Evolutionary conservation across 2,329 filamentous ascomycete species (phyloP).

Genomic region (Nothophoma quercina): DNA sequence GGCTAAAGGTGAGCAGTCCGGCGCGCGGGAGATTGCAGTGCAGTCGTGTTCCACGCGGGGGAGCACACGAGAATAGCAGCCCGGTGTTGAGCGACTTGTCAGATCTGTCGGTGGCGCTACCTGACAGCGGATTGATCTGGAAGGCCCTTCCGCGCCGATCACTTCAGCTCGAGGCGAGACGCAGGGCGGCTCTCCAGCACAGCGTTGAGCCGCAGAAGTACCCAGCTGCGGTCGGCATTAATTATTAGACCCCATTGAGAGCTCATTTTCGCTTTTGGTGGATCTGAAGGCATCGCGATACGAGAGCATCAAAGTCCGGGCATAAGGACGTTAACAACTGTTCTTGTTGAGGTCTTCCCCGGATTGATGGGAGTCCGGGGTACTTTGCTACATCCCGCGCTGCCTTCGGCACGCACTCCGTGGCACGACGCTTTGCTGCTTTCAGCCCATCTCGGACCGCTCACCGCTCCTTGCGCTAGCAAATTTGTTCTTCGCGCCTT

Average conservation of each 20-base stretch:
- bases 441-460: slow-evolving; percentile 4
- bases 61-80: background rate
- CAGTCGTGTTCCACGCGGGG: no score
- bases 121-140: background rate
- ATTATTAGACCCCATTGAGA: background rate
- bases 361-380: slow-evolving; percentile 3
- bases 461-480: slow-evolving; percentile 10
- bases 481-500: slow-evolving; percentile 17
- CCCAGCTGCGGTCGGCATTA: background rate
- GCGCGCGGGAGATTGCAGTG: no score
- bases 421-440: background rate
- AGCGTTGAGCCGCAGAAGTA: slow-evolving; percentile 1
- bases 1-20: no score
- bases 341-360: background rate
- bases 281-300: no score
- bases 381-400: background rate
- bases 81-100: slow-evolving; percentile 1
- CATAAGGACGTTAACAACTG: background rate
- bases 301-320: background rate
- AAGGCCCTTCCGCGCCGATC: background rate
- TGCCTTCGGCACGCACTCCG: no score
- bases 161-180: slow-evolving; percentile 5
- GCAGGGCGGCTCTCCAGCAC: slow-evolving; percentile 2
- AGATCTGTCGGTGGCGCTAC: background rate
- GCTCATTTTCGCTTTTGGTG: background rate